A percentile compares a stretch with the other conserved stretches of the same genome.
Evolutionary conservation across 2,329 filamentous ascomycete genomes (phyloP).

Genomic region (Penicillium occitanis): DNA sequence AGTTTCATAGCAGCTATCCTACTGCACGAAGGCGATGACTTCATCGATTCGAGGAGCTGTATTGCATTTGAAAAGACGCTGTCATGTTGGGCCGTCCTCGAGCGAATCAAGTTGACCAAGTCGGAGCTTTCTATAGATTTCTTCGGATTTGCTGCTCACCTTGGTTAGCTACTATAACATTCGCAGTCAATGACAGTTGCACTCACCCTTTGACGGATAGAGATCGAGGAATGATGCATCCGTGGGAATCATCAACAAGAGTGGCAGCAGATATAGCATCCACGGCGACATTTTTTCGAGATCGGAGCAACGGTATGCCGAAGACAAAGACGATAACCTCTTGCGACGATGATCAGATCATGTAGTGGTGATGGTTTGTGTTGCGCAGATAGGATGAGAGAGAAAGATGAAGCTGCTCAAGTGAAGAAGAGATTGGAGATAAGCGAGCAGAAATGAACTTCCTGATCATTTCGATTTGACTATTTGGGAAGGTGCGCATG

Average conservation of each 20-base stretch:
- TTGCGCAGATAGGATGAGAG: not conserved
- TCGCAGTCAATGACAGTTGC: not conserved
- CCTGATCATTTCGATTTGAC: not conserved
- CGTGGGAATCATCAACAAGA: not conserved
- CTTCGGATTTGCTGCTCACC: slow-evolving; percentile 15
- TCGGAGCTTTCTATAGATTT: slow-evolving; percentile 27
- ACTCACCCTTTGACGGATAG: slow-evolving; percentile 18
- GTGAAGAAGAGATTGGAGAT: not conserved
- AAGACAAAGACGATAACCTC: not conserved
- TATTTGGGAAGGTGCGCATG: slow-evolving; percentile 4
- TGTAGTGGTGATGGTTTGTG: not conserved
- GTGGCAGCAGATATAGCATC: not conserved
- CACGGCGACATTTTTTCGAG: not conserved
- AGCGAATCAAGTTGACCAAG: slow-evolving; percentile 31
- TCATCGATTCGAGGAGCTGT: slow-evolving; percentile 46
- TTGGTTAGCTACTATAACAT: not conserved
- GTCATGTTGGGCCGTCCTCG: slow-evolving; percentile 29
- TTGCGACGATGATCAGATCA: not conserved
- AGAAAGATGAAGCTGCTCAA: not conserved
- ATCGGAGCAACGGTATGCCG: not conserved
- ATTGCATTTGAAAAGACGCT: slow-evolving; percentile 45
- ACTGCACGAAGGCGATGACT: slow-evolving; percentile 52
- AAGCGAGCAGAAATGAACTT: not conserved
- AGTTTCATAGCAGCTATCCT: slow-evolving; percentile 54
- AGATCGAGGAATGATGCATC: slow-evolving; percentile 16